Percentiles rank a stretch among this genome's conserved stretches.
Conservation (phyloP, 2,329 filamentous ascomycete species). For the Neoscytalidium dimidiatum region DNA sequence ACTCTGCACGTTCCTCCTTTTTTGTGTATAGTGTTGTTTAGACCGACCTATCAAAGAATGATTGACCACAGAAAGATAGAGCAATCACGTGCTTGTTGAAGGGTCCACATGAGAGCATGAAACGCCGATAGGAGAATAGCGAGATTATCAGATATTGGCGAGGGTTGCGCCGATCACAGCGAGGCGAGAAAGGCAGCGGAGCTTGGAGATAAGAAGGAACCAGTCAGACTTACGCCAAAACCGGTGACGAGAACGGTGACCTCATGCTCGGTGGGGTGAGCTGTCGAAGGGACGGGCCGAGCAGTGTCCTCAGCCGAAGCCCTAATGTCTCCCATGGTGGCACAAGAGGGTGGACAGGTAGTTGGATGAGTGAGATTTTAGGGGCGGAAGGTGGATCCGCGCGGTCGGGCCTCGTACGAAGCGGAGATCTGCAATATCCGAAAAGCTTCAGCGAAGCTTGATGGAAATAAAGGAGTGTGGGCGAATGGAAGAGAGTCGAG, state of each 20-base stretch:
- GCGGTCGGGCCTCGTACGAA: not conserved
- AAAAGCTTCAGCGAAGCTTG: slow-evolving; percentile 14
- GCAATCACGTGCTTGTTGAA: too few species aligned
- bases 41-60: too few species aligned
- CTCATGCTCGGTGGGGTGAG: not conserved
- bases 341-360: not conserved
- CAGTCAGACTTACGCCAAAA: slow-evolving; percentile 41
- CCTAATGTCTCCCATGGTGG: slow-evolving; percentile 17
- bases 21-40: too few species aligned
- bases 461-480: not conserved
- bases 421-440: not conserved
- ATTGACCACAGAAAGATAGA: too few species aligned
- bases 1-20: too few species aligned
- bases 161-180: not conserved
- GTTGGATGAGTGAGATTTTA: not conserved
- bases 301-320: not conserved
- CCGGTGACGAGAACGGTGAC: slow-evolving; percentile 51
- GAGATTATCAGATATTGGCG: not conserved
- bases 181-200: not conserved
- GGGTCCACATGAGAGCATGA: too few species aligned
- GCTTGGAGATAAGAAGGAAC: slow-evolving; percentile 1
- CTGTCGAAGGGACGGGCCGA: not conserved
- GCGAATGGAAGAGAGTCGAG: not conserved
- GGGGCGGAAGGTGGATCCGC: not conserved
- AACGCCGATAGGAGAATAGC: not conserved